A percentile compares a stretch with the other conserved stretches of the same genome.
Conservation (phyloP, 2,329 filamentous ascomycete genomes). For the Trichoderma lentiforme region DNA sequence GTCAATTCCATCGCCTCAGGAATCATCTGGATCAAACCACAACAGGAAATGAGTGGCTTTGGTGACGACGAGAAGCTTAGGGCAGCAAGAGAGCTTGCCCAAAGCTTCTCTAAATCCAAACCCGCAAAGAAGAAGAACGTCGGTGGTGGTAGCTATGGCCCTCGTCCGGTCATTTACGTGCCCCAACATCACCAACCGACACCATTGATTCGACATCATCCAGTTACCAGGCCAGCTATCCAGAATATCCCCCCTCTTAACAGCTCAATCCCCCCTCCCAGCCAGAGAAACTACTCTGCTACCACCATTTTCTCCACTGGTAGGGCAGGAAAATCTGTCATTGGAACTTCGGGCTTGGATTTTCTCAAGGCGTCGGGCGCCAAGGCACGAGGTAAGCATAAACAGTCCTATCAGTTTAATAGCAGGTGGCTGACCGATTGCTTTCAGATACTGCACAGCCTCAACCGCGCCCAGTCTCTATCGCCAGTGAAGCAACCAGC, state of each 20-base stretch:
- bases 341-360: conserved; percentile 24
- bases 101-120: conserved; percentile 24
- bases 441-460: neutral
- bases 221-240: neutral
- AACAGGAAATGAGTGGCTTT: conserved; percentile 21
- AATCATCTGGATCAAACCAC: too few relatives aligned
- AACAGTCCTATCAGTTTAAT: neutral
- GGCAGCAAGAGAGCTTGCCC: conserved; percentile 28
- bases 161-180: neutral
- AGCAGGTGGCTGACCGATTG: neutral
- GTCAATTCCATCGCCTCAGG: neutral
- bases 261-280: conserved; percentile 20
- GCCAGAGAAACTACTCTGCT: conserved; percentile 21
- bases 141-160: neutral
- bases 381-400: neutral
- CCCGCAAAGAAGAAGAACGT: neutral
- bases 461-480: neutral
- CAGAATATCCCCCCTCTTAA: neutral
- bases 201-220: neutral
- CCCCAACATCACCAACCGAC: neutral
- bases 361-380: conserved; percentile 23
- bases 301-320: conserved; percentile 1
- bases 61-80: conserved; percentile 27
- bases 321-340: conserved; percentile 17
- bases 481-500: neutral